phyloP scores from a whole-genome alignment of 2,329 filamentous ascomycete species.

The Paraphaeosphaeria minitans region DNA sequence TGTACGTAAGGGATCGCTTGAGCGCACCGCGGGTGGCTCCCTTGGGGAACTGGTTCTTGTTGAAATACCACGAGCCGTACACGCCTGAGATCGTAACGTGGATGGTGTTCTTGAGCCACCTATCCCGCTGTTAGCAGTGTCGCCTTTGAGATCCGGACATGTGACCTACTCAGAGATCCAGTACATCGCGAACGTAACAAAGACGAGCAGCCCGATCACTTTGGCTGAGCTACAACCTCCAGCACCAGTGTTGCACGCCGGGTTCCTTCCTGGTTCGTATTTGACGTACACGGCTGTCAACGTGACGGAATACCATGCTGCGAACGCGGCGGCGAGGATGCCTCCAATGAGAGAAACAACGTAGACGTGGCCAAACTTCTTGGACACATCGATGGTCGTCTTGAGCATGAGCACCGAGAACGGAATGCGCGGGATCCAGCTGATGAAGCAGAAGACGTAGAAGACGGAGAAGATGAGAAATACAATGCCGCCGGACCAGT shows the following conservation, averaged over 20 bases:
- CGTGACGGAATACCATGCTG: constrained; percentile 85
- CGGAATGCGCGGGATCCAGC: constrained; percentile 85
- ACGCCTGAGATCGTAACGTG: constrained; percentile 87
- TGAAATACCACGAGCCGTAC: constrained; percentile 94
- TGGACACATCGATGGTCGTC: constrained; percentile 83
- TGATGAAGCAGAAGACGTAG: constrained; percentile 80
- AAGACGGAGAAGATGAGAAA: constrained; percentile 85
- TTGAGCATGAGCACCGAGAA: constrained; percentile 90
- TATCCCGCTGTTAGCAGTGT: constrained; percentile 40
- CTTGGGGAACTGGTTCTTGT: constrained; percentile 69
- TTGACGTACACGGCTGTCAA: constrained; percentile 85
- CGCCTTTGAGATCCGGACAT: constrained; percentile 69
- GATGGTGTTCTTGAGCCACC: constrained; percentile 88
- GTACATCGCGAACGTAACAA: constrained; percentile 88
- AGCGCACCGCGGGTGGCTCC: constrained; percentile 84
- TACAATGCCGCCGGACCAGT: constrained; percentile 85
- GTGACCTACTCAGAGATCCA: constrained; percentile 79
- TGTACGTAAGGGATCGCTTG: constrained; percentile 82
- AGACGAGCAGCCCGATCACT: constrained; percentile 83
- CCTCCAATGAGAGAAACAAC: constrained; percentile 84
- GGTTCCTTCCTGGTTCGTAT: constrained; percentile 71
- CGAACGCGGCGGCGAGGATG: constrained; percentile 73
- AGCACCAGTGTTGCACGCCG: constrained; percentile 58
- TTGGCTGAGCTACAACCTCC: constrained; percentile 74
- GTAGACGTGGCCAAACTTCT: constrained; percentile 83